Base-by-base conservation (phyloP, 805 yeast genomes). In the Yamadazyma endophytica region DNA sequence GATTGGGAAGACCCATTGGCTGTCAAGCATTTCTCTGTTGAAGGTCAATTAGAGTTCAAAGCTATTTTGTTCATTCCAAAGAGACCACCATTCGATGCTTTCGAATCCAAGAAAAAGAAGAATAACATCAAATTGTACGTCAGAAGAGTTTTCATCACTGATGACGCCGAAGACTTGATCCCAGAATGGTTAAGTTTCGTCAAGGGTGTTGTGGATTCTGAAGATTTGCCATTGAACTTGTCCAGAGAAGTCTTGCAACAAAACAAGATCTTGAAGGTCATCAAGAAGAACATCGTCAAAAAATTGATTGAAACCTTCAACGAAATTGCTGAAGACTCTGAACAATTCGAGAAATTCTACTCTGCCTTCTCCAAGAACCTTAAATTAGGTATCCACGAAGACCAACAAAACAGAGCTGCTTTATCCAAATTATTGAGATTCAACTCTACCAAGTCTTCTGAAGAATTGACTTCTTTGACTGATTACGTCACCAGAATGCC, bases 1-100 rank as follows among this genome's bases (percentile, higher is more conserved):
- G 99, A 92, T 71, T 92, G 98, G 98, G 98, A 92, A 75, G 98
- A 92, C 64, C 99, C 96, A 70, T 79, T 92, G 63, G 97, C 97
- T 49, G 97, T 92, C 50, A 92, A 92, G 79, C 99, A 92, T 74
- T 92, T 92, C 79, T 86, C 96, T 31, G 99, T 92, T 58, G 99
- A 92, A 76, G 99, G 99, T 77, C 98, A 92, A 77, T 79, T 92
- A 56, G 99, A 92, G 76, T 92, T 92, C 81, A 89, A 82, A 75
- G 97, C 98, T 45, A 92, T 92, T 59, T 75, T 92, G 56, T 92
- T 87, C 60, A 79, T 92, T 70, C 99, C 99, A 70, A 86, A 84
- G 77, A 88, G 98, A 76, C 97, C 99, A 55, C 98, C 99, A 69
- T 86, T 92, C 59, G 98, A 92, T 63, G 75, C 95, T 62, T 92